Conservation (phyloP, 2,329 filamentous ascomycete species). For the Botrytis cinerea region DNA sequence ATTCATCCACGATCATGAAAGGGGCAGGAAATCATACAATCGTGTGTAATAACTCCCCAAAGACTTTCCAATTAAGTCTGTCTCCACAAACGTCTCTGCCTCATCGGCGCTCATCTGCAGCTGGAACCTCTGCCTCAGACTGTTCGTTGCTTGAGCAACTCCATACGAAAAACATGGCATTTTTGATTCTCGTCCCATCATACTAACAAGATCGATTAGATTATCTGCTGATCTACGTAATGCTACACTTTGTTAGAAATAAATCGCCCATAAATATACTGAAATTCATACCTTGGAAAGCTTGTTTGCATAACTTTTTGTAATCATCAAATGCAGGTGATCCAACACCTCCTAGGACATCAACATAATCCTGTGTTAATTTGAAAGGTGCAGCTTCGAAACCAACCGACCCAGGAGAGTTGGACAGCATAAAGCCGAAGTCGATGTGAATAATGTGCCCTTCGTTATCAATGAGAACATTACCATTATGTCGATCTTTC, state of each 20-base stretch:
- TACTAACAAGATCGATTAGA: slow-evolving; percentile 77
- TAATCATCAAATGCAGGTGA: slow-evolving; percentile 73
- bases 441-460: slow-evolving; percentile 88
- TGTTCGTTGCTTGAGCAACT: slow-evolving; percentile 67
- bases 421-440: slow-evolving; percentile 88
- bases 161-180: slow-evolving; percentile 84
- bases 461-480: slow-evolving; percentile 81
- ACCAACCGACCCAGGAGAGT: slow-evolving; percentile 79
- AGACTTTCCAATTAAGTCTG: slow-evolving; percentile 76
- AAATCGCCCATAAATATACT: background rate
- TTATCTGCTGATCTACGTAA: slow-evolving; percentile 76
- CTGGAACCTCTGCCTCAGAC: slow-evolving; percentile 74
- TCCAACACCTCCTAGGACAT: slow-evolving; percentile 73
- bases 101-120: slow-evolving; percentile 80
- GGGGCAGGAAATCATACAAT: slow-evolving; percentile 58
- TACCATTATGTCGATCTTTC: slow-evolving; percentile 85
- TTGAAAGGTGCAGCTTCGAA: slow-evolving; percentile 89
- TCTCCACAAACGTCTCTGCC: slow-evolving; percentile 78
- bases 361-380: slow-evolving; percentile 81
- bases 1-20: background rate
- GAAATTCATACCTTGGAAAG: slow-evolving; percentile 68
- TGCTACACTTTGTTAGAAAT: slow-evolving; percentile 49
- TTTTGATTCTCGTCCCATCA: slow-evolving; percentile 81
- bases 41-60: slow-evolving; percentile 85
- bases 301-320: slow-evolving; percentile 77